Percentiles rank a stretch among this genome's conserved stretches.
phyloP scores from a whole-genome alignment of 2,329 filamentous ascomycete genomes.

The Microcera coccophila region DNA sequence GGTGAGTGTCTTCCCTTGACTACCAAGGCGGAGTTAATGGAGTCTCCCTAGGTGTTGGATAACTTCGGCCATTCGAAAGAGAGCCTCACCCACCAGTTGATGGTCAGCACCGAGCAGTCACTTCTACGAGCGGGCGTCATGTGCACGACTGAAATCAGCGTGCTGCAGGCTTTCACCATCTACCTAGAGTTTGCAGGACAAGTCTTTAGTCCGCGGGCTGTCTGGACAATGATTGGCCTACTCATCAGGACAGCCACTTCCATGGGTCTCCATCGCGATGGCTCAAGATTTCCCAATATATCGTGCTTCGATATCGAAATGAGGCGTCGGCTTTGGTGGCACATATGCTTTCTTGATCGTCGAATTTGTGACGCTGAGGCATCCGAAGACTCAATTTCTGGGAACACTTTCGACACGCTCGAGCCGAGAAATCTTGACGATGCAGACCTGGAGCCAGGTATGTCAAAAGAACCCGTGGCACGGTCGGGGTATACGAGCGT shows the following conservation, averaged over 20 bases:
- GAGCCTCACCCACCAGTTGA: slow-evolving; percentile 5
- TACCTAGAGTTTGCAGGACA: not conserved
- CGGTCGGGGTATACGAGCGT: not conserved
- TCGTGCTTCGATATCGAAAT: slow-evolving; percentile 6
- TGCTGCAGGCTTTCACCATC: not conserved
- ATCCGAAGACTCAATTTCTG: not conserved
- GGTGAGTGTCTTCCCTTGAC: not conserved
- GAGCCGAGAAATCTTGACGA: not conserved
- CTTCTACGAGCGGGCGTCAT: slow-evolving; percentile 10
- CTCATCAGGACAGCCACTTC: slow-evolving; percentile 3
- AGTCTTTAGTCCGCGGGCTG: slow-evolving; percentile 1
- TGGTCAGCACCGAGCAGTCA: slow-evolving; percentile 6
- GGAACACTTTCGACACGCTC: not conserved
- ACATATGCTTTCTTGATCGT: not conserved
- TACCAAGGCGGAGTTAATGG: not conserved
- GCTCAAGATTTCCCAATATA: not conserved
- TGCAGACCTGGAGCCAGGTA: not conserved
- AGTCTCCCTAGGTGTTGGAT: slow-evolving; percentile 6
- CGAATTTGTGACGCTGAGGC: not conserved
- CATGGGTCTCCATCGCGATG: slow-evolving; percentile 4
- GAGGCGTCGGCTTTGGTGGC: slow-evolving; percentile 7
- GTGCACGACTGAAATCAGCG: not conserved
- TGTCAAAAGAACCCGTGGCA: not conserved
- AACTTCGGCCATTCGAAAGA: slow-evolving; percentile 9
- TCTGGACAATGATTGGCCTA: slow-evolving; percentile 9